Conservation (phyloP, 2,329 filamentous ascomycete genomes). For the Phoma sp. region DNA sequence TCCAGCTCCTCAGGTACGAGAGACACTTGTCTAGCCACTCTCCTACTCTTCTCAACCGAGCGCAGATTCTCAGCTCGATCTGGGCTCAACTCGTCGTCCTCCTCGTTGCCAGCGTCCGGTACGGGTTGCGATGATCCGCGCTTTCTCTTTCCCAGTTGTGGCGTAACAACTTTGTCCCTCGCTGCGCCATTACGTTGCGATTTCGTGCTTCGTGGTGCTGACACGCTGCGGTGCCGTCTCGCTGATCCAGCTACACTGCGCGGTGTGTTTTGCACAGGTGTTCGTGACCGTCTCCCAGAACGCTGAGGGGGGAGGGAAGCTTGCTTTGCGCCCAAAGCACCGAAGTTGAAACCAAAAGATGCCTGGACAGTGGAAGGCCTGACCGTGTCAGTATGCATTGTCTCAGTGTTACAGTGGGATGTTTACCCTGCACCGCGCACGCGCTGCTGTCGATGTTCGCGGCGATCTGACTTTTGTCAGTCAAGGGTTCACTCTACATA, state of each 20-base stretch:
- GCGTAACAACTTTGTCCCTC: slow-evolving; percentile 29
- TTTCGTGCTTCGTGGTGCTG: slow-evolving; percentile 31
- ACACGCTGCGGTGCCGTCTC: slow-evolving; percentile 39
- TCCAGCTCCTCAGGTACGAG: slow-evolving; percentile 35
- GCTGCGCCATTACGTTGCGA: slow-evolving; percentile 27
- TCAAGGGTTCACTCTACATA: not conserved
- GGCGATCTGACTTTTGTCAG: slow-evolving; percentile 51
- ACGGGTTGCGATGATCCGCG: slow-evolving; percentile 30
- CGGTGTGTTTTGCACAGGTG: slow-evolving; percentile 32
- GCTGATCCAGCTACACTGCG: slow-evolving; percentile 30
- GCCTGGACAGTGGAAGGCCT: slow-evolving; percentile 57
- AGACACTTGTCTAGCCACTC: slow-evolving; percentile 31
- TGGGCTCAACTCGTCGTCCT: slow-evolving; percentile 45
- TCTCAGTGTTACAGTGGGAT: slow-evolving; percentile 17
- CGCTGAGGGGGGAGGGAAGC: slow-evolving; percentile 32
- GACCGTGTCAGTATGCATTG: slow-evolving; percentile 27
- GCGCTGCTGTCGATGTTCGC: slow-evolving; percentile 63
- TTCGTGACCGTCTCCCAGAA: slow-evolving; percentile 35
- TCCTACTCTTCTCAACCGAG: slow-evolving; percentile 38
- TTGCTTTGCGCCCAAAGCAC: slow-evolving; percentile 36
- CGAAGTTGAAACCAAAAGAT: slow-evolving; percentile 56
- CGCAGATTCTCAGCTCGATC: slow-evolving; percentile 32
- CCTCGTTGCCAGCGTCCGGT: slow-evolving; percentile 24
- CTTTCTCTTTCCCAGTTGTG: slow-evolving; percentile 45
- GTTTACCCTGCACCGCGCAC: slow-evolving; percentile 64